Conservation (phyloP, 495 filamentous ascomycete genomes). For the Collariella sp. region DNA sequence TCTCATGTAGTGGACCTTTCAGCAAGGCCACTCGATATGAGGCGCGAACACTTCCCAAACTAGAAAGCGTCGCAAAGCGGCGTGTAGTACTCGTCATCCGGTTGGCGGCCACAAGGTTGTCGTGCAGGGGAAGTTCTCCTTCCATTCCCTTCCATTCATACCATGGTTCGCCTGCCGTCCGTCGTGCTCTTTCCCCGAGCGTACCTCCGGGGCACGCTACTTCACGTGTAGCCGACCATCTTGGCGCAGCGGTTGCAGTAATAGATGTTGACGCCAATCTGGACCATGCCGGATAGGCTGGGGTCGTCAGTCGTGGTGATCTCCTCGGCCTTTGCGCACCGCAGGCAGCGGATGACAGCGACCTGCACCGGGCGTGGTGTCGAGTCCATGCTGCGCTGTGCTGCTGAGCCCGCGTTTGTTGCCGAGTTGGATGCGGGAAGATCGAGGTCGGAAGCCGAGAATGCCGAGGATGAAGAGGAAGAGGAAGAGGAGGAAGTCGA, state of each 20-base stretch:
- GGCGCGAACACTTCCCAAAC: too few species aligned
- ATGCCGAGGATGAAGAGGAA: background rate
- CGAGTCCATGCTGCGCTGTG: conserved; percentile 36
- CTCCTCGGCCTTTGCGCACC: conserved; percentile 48
- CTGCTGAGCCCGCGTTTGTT: conserved; percentile 14
- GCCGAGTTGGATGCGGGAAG: conserved; percentile 18
- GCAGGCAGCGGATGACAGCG: conserved; percentile 45
- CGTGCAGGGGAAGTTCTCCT: too few species aligned
- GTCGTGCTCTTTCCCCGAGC: background rate
- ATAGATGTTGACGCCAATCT: conserved; percentile 69
- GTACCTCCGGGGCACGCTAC: background rate
- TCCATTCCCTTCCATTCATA: background rate
- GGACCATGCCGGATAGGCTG: conserved; percentile 49
- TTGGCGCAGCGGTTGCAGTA: conserved; percentile 68
- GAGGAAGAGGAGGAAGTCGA: conserved; percentile 23
- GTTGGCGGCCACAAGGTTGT: too few species aligned
- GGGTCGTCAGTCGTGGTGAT: conserved; percentile 47
- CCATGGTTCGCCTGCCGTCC: background rate
- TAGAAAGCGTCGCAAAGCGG: too few species aligned
- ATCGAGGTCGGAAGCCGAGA: conserved; percentile 37
- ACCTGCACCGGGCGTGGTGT: conserved; percentile 36
- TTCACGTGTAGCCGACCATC: conserved; percentile 63
- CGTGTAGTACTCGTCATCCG: too few species aligned
- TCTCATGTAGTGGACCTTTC: too few species aligned
- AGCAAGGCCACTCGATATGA: too few species aligned